phyloP scores from a whole-genome alignment of 306 rosid species.

The Gillenia trifoliata region DNA sequence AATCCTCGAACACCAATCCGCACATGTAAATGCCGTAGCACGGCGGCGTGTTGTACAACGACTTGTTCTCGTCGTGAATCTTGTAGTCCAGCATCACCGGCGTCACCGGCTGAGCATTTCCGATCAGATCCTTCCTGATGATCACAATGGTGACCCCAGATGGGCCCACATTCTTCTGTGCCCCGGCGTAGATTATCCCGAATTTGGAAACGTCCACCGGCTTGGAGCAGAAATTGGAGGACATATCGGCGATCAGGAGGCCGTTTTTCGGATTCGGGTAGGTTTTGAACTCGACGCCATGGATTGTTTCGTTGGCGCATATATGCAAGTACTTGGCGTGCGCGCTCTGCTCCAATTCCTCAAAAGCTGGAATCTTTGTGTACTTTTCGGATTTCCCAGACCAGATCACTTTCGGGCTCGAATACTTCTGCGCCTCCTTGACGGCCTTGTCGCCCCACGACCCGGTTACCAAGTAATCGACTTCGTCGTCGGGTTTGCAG shows the following conservation, averaged over 20 bases:
- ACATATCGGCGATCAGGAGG: constrained; percentile 78
- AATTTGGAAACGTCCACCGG: constrained; percentile 84
- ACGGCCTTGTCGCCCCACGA: constrained; percentile 92
- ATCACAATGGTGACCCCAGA: constrained; percentile 94
- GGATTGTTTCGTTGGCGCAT: constrained; percentile 88
- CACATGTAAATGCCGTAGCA: constrained; percentile 89
- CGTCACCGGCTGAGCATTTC: constrained; percentile 58
- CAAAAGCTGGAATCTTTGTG: constrained; percentile 67
- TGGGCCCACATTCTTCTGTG: constrained; percentile 94
- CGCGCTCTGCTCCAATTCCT: constrained; percentile 47
- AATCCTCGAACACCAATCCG: constrained; percentile 88
- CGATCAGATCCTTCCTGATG: constrained; percentile 77
- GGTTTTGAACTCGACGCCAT: constrained; percentile 84
- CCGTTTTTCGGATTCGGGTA: constrained; percentile 63
- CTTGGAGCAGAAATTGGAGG: constrained; percentile 92
- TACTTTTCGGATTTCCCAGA: constrained; percentile 85
- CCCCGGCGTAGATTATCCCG: constrained; percentile 88
- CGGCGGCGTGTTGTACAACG: constrained; percentile 91
- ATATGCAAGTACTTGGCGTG: constrained; percentile 70
- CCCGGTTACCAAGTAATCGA: constrained; percentile 75
- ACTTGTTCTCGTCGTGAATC: constrained; percentile 78
- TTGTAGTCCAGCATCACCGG: constrained; percentile 92
- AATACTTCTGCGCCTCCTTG: constrained; percentile 82
- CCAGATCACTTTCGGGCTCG: constrained; percentile 71
- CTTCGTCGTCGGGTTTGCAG: constrained; percentile 38